Conservation (phyloP, 2,329 filamentous ascomycete genomes). For the Hymenoscyphus fraxineus region DNA sequence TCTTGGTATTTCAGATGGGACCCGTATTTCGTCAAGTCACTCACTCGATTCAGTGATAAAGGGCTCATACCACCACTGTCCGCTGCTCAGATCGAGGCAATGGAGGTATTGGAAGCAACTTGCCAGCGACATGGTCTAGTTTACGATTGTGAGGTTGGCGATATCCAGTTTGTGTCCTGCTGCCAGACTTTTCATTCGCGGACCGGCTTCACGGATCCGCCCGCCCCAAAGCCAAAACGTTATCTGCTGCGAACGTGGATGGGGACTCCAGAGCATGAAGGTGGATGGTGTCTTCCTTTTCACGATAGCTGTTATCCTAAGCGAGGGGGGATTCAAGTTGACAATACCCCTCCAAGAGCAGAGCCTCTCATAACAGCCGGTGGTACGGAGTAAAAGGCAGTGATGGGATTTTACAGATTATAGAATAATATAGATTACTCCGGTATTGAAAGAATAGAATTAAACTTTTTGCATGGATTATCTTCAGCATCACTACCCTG, state of each 20-base stretch:
- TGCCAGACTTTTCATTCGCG: conserved; percentile 3
- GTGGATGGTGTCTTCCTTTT: conserved; percentile 2
- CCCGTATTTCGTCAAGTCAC: conserved; percentile 2
- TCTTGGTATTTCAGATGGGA: background rate
- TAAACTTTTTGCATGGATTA: too few relatives aligned
- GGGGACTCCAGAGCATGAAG: conserved; percentile 1
- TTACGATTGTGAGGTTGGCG: conserved; percentile 4
- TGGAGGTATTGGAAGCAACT: background rate
- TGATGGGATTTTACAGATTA: too few relatives aligned
- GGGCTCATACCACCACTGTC: conserved; percentile 1
- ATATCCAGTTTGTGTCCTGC: conserved; percentile 5
- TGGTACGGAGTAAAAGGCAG: background rate
- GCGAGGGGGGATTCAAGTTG: conserved; percentile 1
- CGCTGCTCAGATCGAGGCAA: background rate
- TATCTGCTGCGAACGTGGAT: conserved; percentile 3
- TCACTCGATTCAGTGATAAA: conserved; percentile 1
- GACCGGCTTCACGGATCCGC: conserved; percentile 2
- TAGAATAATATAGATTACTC: too few relatives aligned
- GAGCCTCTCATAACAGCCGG: background rate
- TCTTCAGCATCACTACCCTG: too few relatives aligned
- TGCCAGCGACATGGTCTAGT: background rate
- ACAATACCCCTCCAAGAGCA: background rate
- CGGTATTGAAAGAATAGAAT: too few relatives aligned
- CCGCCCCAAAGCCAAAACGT: background rate
- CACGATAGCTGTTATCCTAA: conserved; percentile 2